Evolutionary conservation across 805 yeast species (phyloP).

Genomic region (Lipomyces anomalus): DNA sequence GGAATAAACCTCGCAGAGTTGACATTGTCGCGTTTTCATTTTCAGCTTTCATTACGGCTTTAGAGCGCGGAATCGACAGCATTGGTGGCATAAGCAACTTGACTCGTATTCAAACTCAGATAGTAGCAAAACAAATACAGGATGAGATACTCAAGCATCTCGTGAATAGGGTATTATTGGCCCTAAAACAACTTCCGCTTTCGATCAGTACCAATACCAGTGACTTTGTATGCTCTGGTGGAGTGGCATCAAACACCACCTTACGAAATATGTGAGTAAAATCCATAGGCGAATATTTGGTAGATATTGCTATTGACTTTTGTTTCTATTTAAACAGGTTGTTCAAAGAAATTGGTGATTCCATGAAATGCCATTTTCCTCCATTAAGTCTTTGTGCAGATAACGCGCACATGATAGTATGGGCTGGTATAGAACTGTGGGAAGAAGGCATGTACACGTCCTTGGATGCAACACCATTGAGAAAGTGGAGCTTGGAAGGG

Average conservation of each 20-base stretch:
- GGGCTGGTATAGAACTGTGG: slow-evolving; percentile 87
- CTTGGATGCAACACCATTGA: slow-evolving; percentile 53
- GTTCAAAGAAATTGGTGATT: not conserved
- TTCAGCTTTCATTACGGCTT: slow-evolving; percentile 62
- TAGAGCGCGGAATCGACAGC: slow-evolving; percentile 34
- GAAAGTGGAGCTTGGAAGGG: slow-evolving; percentile 55
- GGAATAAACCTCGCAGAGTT: slow-evolving; percentile 43
- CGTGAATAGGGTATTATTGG: slow-evolving; percentile 52
- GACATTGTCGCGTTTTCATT: slow-evolving; percentile 59
- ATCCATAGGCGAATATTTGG: slow-evolving; percentile 19
- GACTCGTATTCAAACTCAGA: not conserved
- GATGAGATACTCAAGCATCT: slow-evolving; percentile 67
- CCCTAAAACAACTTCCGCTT: no score
- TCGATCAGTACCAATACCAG: slow-evolving; percentile 30
- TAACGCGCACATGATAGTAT: slow-evolving; percentile 95
- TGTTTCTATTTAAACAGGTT: slow-evolving; percentile 3
- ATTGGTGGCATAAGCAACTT: slow-evolving; percentile 6
- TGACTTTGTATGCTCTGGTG: slow-evolving; percentile 82
- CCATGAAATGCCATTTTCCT: slow-evolving; percentile 45
- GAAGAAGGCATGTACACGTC: slow-evolving; percentile 51
- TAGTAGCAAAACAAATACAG: slow-evolving; percentile 37
- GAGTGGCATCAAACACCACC: slow-evolving; percentile 74
- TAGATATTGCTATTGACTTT: not conserved
- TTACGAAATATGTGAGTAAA: slow-evolving; percentile 47
- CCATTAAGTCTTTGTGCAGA: slow-evolving; percentile 75